A percentile compares a stretch with the other conserved stretches of the same genome.
phyloP scores from a whole-genome alignment of 495 filamentous ascomycete genomes.

The Tuber borchii region DNA sequence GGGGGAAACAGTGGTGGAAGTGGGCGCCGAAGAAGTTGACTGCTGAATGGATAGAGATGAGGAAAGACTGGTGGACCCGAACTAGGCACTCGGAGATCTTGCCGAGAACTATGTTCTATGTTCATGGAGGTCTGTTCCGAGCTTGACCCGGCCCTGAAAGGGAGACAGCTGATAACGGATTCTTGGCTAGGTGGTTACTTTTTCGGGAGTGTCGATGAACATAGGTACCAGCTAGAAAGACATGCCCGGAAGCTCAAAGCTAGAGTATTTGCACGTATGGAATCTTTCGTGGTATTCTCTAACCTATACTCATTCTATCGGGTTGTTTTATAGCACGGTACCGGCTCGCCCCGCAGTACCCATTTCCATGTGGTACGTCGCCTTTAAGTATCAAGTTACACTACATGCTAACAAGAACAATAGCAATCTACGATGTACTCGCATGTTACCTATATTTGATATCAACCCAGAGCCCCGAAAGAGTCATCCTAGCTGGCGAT shows the following conservation, averaged over 20 bases:
- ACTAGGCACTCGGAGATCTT: slow-evolving; percentile 53
- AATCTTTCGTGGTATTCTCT: neutral
- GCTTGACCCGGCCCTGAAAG: neutral
- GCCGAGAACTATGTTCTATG: slow-evolving; percentile 82
- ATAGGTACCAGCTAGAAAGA: slow-evolving; percentile 91
- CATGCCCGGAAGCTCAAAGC: slow-evolving; percentile 91
- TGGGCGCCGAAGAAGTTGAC: slow-evolving; percentile 56
- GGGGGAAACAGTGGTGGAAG: slow-evolving; percentile 88
- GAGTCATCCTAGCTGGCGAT: slow-evolving; percentile 79
- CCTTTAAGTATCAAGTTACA: neutral
- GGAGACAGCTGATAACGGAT: slow-evolving; percentile 4
- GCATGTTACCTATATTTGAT: slow-evolving; percentile 80
- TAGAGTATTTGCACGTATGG: slow-evolving; percentile 66
- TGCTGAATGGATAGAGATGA: slow-evolving; percentile 96
- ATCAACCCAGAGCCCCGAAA: slow-evolving; percentile 61
- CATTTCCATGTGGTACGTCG: slow-evolving; percentile 71
- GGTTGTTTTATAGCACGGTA: slow-evolving; percentile 54
- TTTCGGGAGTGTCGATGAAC: slow-evolving; percentile 89
- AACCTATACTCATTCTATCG: slow-evolving; percentile 16
- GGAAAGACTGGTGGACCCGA: slow-evolving; percentile 64
- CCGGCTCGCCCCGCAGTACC: slow-evolving; percentile 84
- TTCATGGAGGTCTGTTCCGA: slow-evolving; percentile 62
- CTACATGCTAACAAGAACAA: slow-evolving; percentile 7
- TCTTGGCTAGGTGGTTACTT: slow-evolving; percentile 57
- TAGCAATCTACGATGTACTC: slow-evolving; percentile 68